Conservation (phyloP, 306 rosid species). For the Castanospermum australe region DNA sequence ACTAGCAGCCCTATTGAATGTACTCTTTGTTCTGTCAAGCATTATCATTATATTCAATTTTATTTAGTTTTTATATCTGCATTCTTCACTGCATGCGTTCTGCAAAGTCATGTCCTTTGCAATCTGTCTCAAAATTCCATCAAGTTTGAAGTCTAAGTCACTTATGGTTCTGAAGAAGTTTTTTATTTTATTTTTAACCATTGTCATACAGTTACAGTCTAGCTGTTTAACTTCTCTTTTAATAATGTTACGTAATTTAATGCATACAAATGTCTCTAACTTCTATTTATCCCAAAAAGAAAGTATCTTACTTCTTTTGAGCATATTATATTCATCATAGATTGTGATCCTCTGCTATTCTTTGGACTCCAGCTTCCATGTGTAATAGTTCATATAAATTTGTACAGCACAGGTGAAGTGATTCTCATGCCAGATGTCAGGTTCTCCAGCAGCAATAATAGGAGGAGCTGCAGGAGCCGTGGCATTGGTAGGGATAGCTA, state of each 20-base stretch:
- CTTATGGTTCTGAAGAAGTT: background rate
- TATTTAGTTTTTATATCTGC: background rate
- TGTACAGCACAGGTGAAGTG: constrained; percentile 61
- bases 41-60: constrained; percentile 29
- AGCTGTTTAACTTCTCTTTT: background rate
- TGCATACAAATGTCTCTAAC: background rate
- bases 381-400: constrained; percentile 34
- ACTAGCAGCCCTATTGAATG: background rate
- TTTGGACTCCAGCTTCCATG: constrained; percentile 61
- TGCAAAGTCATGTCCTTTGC: constrained; percentile 2
- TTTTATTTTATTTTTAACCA: background rate
- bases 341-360: constrained; percentile 36
- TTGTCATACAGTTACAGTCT: background rate
- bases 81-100: constrained; percentile 24
- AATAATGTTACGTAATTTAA: background rate
- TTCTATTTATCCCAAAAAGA: background rate
- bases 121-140: background rate
- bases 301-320: constrained; percentile 3
- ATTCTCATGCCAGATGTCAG: constrained; percentile 77
- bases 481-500: constrained; percentile 78
- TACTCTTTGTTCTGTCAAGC: constrained; percentile 1
- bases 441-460: constrained; percentile 78
- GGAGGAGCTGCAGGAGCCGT: constrained; percentile 99
- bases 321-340: constrained; percentile 29
- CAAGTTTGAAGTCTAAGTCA: background rate